Base-by-base conservation (phyloP, 805 yeast species). In the Yarrowia alimentaria region DNA sequence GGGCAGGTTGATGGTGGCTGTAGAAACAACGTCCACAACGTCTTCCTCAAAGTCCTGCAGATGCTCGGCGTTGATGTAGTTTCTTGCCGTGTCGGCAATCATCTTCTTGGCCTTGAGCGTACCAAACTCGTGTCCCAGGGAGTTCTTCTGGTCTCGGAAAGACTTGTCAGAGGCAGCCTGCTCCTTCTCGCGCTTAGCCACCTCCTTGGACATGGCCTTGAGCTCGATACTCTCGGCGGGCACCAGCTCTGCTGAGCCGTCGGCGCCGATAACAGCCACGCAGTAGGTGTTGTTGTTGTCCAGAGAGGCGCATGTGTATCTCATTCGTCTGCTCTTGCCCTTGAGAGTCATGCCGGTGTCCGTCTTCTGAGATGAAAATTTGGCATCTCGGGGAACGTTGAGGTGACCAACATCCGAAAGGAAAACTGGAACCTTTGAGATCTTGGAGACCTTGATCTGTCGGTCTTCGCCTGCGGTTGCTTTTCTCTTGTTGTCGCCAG, bases 21-120 rank as follows among this genome's bases (percentile, higher is more conserved):
- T 72, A 63, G 78, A 78, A 56, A 93, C 89, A 28, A 81, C 75
- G 59, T 86, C 96, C 51, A 89, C 80, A 60, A 91, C 90, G 59
- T 86, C 93, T 54, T 79, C 66, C 64, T 91, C 93, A 47, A 81
- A 72, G 54, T 76, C 83, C 52, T 77, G 84, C 58, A 93, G 76
- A 66, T 81, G 78, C 48, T 80, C 94, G 2, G 96, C 77, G 64
- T 93, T 97, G 62, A 93, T 81, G 60, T 85, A 76, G 69, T 93
- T 93, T 66, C 84, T 80, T 61, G 83, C 93, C 60, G 80, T 68
- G 64, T 83, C 91, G 47, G 78, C 71, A 61, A 93, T 85, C 26
- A 95, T 95, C 60, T 87, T 84, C 71, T 88, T 91, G 56, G 97
- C 97, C 71, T 81, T 90, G 71, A 86, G 90, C 53, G 99, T 91